Conservation (phyloP, 2,329 filamentous ascomycete genomes). For the Trichoderma sp. region DNA sequence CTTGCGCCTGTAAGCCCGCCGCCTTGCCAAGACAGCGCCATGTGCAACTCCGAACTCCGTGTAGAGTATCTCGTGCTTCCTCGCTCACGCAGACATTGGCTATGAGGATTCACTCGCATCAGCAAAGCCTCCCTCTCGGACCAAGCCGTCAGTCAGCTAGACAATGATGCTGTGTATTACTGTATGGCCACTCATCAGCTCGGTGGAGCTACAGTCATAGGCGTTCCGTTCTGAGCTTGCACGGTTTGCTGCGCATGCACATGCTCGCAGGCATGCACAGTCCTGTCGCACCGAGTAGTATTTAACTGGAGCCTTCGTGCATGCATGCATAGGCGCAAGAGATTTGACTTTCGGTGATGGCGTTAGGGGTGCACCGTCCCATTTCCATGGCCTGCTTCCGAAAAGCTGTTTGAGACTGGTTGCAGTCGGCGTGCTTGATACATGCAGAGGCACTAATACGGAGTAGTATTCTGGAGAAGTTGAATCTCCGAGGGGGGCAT, state of each 20-base stretch:
- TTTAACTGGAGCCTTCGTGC: slow-evolving; percentile 18
- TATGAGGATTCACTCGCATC: neutral
- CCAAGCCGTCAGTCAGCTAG: neutral
- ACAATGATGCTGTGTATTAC: neutral
- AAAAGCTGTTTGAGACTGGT: slow-evolving; percentile 7
- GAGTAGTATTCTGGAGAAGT: neutral
- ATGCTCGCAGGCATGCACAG: slow-evolving; percentile 9
- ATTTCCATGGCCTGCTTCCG: slow-evolving; percentile 7
- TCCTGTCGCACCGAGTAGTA: slow-evolving; percentile 14
- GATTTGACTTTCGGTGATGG: slow-evolving; percentile 19
- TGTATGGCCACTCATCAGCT: slow-evolving; percentile 6
- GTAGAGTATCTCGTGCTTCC: neutral
- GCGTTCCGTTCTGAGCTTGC: slow-evolving; percentile 5
- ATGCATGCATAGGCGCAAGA: slow-evolving; percentile 17
- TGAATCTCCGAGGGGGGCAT: neutral
- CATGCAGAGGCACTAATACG: neutral
- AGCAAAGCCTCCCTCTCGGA: neutral
- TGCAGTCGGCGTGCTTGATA: slow-evolving; percentile 1
- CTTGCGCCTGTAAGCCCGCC: neutral
- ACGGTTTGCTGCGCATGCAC: neutral
- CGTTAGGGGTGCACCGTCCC: slow-evolving; percentile 15
- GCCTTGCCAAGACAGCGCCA: slow-evolving; percentile 6
- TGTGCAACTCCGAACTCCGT: slow-evolving; percentile 1
- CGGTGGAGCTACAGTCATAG: neutral
- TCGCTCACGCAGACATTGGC: neutral